Conservation (phyloP, 345 rosid species). For the Arabidopsis suecica region DNA sequence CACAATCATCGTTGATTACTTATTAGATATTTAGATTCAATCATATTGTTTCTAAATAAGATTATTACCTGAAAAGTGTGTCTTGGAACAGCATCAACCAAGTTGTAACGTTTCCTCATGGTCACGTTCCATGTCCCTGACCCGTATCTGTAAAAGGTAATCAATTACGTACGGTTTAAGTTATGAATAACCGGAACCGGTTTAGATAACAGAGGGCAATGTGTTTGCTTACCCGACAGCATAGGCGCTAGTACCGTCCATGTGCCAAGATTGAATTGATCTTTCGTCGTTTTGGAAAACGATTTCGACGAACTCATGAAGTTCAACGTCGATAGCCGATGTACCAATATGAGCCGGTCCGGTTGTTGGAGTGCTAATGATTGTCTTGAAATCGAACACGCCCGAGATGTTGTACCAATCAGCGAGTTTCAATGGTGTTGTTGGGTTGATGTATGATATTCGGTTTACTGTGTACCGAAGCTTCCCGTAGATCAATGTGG, state of each 20-base stretch:
- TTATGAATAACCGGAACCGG: constrained; percentile 14
- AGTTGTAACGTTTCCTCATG: constrained; percentile 64
- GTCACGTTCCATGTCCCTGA: constrained; percentile 56
- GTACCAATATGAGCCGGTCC: constrained; percentile 48
- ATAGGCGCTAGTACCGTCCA: constrained; percentile 70
- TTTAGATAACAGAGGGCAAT: background rate
- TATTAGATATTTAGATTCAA: background rate
- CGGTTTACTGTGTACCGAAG: constrained; percentile 74
- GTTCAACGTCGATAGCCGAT: constrained; percentile 51
- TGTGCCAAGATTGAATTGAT: constrained; percentile 75
- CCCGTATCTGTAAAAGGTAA: constrained; percentile 55
- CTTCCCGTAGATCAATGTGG: constrained; percentile 51
- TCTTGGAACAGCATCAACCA: constrained; percentile 64
- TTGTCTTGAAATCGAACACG: constrained; percentile 61
- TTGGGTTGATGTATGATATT: constrained; percentile 64
- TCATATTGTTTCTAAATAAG: background rate
- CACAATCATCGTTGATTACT: background rate
- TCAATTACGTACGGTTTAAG: background rate
- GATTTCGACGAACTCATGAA: constrained; percentile 76
- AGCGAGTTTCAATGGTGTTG: constrained; percentile 81
- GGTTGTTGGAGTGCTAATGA: constrained; percentile 51
- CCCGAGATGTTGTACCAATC: constrained; percentile 75
- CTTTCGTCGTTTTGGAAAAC: constrained; percentile 72
- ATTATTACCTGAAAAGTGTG: constrained; percentile 67
- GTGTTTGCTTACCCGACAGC: constrained; percentile 62